These are phyloP conservation scores for Pythium dissotocum DNA, from an alignment of 352 stramenopile species.

Conservation along the genomic window DNA sequence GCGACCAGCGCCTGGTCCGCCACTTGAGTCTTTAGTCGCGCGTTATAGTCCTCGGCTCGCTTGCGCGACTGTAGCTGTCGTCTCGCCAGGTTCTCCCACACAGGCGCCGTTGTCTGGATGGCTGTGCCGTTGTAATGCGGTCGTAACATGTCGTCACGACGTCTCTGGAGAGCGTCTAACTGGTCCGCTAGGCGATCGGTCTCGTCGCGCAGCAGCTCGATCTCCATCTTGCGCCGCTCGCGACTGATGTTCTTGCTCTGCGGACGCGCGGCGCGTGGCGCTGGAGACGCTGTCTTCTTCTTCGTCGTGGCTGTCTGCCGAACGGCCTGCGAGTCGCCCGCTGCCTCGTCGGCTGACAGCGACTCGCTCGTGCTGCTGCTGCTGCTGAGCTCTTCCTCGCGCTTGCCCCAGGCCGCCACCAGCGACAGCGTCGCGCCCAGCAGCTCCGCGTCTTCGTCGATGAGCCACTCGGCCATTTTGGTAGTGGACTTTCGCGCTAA, in stretches of 20 bases:
- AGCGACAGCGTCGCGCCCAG: conserved; percentile 4
- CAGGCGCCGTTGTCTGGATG: not conserved
- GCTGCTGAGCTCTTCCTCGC: not conserved
- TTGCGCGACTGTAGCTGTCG: not conserved
- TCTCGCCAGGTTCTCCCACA: not conserved
- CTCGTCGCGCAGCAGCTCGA: not conserved
- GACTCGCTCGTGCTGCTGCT: not conserved
- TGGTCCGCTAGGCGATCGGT: not conserved
- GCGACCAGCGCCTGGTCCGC: not conserved
- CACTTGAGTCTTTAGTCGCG: not conserved
- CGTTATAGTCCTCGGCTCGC: not conserved
- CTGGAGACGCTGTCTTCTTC: not conserved
- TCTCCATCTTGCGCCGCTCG: not conserved
- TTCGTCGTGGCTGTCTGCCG: not conserved
- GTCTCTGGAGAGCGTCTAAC: not conserved
- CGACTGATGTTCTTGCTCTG: not conserved
- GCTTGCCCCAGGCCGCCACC: not conserved
- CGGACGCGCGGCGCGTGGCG: not conserved
- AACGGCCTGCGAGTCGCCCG: not conserved
- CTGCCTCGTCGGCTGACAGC: not conserved
- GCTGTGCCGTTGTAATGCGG: not conserved
- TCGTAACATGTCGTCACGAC: not conserved
- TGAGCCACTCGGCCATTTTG: not conserved
- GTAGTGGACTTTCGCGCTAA: not conserved
- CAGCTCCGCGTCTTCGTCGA: not conserved